phyloP scores from a whole-genome alignment of 192 early-diverging fungal genomes.

The Glomus cerebriforme region DNA sequence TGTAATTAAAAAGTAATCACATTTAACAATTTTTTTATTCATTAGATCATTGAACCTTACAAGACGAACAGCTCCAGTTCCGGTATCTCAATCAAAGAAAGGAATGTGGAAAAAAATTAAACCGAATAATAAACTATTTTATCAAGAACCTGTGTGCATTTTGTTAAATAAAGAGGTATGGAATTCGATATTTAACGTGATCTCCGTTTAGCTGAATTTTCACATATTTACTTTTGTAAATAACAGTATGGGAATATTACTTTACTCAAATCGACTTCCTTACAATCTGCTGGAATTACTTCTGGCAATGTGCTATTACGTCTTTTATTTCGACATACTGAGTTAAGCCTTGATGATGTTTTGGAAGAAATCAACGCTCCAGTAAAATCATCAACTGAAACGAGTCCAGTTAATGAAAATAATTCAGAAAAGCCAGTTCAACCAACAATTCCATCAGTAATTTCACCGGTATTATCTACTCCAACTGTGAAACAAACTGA shows the following conservation, averaged over 20 bases:
- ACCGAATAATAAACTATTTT: conserved; percentile 43
- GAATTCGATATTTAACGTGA: not conserved
- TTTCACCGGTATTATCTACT: too few relatives aligned
- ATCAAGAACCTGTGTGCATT: conserved; percentile 64
- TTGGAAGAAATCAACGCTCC: conserved; percentile 47
- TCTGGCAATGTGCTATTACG: conserved; percentile 71
- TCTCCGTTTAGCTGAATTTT: not conserved
- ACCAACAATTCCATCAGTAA: too few relatives aligned
- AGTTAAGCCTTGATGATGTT: conserved; percentile 50
- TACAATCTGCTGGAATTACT: conserved; percentile 67
- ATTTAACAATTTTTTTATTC: conserved; percentile 4
- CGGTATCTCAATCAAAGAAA: conserved; percentile 37
- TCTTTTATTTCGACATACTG: conserved; percentile 63
- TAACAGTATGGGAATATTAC: conserved; percentile 58
- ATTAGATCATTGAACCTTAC: conserved; percentile 59
- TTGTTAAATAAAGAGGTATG: conserved; percentile 68
- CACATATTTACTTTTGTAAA: not conserved
- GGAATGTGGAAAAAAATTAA: conserved; percentile 39
- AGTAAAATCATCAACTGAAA: not conserved
- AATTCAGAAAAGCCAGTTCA: not conserved
- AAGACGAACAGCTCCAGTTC: conserved; percentile 40
- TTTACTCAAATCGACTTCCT: conserved; percentile 64
- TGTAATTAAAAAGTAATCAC: not conserved
- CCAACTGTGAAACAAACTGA: too few relatives aligned
- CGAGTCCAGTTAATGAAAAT: conserved; percentile 2